Base-by-base conservation (phyloP, 345 rosid genomes). In the Brassica incana region DNA sequence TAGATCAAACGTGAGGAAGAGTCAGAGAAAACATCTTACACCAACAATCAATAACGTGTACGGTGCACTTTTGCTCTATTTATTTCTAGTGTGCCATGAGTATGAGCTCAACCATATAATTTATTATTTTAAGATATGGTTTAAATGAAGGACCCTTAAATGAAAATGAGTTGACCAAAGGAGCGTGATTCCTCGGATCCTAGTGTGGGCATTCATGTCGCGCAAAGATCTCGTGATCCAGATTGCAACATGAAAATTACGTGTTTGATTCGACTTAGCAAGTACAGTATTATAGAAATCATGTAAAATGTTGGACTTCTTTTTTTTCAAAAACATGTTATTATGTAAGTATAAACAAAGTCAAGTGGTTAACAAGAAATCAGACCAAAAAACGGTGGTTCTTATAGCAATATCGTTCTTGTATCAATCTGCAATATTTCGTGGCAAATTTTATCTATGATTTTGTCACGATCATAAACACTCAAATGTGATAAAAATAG, bases 201-300 rank as follows among this genome's bases (percentile, higher is more conserved):
- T 67, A 67, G 25, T 73, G 27, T 74, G 69, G 73, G 60, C 67
- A 66, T 20, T 45, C 74, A 73, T 73, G 82, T 73, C 71, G 63
- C 40, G 38, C 70, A 61, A 56, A 73, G 70, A 79, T 67, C 78
- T 79, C 75, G 65, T 79, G 78, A 79, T 79, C 70, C 71, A 79
- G 74, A 79, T 73, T 61, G 65, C 56, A 50, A 73, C 78, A 78
- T 73, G 77, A 78, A 65, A 59, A 66, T 66, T 78, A 79, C 74
- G 66, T 73, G 73, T 73, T 78, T 27, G 33, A 27, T 72, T 73
- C 40, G 52, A 12, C 50, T 67, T 66, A 40, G 43, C 52, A 78
- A 2, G 54, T 78, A 12, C 25, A 4, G 1, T 78, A 64, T 64
- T 61, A 36, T 64, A 36, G 50, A 23, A 50, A n/a, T 15, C 43